Percentiles rank a stretch among this genome's conserved stretches.
Conservation (phyloP, 768 basidiomycete species). For the Udeniomyces megalosporus region DNA sequence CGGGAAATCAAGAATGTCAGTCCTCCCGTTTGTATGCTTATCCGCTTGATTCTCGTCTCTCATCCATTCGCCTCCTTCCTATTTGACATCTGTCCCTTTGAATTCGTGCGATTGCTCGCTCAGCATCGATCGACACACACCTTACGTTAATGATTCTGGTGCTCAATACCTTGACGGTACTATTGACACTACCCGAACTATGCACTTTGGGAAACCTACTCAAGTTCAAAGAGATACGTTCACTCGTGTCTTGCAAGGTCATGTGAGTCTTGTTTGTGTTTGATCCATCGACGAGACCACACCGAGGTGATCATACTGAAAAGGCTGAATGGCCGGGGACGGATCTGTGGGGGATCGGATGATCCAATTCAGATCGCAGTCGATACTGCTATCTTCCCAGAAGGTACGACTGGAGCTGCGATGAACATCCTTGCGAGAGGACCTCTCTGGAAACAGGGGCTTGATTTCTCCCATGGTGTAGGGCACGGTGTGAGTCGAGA, state of each 20-base stretch:
- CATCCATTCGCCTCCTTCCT: too few relatives aligned
- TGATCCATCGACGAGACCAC: background rate
- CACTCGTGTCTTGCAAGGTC: constrained; percentile 89
- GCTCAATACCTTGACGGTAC: constrained; percentile 59
- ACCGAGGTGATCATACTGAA: constrained; percentile 12
- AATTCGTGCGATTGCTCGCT: constrained; percentile 46
- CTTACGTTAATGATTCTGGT: constrained; percentile 85
- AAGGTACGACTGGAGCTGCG: constrained; percentile 66
- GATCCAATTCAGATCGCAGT: constrained; percentile 65
- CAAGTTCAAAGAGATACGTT: constrained; percentile 75
- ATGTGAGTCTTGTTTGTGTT: constrained; percentile 41
- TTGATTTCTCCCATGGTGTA: constrained; percentile 4
- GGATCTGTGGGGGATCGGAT: too few relatives aligned
- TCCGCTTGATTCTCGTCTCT: too few relatives aligned
- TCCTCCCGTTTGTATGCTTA: too few relatives aligned
- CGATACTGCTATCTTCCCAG: constrained; percentile 75
- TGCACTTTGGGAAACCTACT: constrained; percentile 77
- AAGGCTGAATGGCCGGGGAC: too few relatives aligned
- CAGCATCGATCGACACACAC: constrained; percentile 58
- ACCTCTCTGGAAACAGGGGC: background rate
- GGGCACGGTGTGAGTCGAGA: constrained; percentile 8
- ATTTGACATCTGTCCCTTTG: too few relatives aligned
- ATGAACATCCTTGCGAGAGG: constrained; percentile 59
- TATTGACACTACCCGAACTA: constrained; percentile 39
- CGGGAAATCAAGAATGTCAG: too few relatives aligned